Evolutionary conservation across 441 rosid species (phyloP).

Genomic region (Euphorbia schlechtendalii): DNA sequence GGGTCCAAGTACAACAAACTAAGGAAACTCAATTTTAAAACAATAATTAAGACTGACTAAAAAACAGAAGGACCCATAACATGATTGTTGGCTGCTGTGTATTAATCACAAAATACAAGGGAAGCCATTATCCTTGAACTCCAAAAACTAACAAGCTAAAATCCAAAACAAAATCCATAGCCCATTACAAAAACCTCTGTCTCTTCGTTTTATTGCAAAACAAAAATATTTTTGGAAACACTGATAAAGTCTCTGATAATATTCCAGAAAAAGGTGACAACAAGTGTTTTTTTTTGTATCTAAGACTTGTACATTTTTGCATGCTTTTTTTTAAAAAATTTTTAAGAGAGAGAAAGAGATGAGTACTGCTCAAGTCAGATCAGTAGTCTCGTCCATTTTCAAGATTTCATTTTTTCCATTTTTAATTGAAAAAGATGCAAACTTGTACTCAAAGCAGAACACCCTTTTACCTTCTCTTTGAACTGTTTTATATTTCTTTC

Average conservation of each 20-base stretch:
- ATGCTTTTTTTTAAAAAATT: conserved; percentile 13
- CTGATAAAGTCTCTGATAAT: conserved; percentile 14
- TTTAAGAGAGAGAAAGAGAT: conserved; percentile 11
- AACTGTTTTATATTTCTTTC: too few species aligned
- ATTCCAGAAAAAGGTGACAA: conserved; percentile 27
- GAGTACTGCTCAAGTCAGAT: background rate
- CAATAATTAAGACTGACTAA: background rate
- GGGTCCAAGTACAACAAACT: too few species aligned
- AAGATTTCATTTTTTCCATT: conserved; percentile 6
- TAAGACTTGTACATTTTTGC: conserved; percentile 27
- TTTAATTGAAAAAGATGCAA: background rate
- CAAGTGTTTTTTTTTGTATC: conserved; percentile 20
- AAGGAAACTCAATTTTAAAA: background rate
- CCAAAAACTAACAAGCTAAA: background rate
- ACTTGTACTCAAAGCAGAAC: conserved; percentile 30
- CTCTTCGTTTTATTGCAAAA: conserved; percentile 2
- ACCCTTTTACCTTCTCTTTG: conserved; percentile 7
- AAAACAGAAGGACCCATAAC: background rate
- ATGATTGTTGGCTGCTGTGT: background rate
- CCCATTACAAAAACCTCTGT: background rate
- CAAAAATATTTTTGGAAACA: conserved; percentile 9
- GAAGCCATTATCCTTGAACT: background rate
- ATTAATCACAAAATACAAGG: too few species aligned
- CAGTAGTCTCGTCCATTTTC: conserved; percentile 16
- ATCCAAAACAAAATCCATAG: conserved; percentile 19